Base-by-base conservation (phyloP, 441 rosid species). In the Pelargonium fulgidum region DNA sequence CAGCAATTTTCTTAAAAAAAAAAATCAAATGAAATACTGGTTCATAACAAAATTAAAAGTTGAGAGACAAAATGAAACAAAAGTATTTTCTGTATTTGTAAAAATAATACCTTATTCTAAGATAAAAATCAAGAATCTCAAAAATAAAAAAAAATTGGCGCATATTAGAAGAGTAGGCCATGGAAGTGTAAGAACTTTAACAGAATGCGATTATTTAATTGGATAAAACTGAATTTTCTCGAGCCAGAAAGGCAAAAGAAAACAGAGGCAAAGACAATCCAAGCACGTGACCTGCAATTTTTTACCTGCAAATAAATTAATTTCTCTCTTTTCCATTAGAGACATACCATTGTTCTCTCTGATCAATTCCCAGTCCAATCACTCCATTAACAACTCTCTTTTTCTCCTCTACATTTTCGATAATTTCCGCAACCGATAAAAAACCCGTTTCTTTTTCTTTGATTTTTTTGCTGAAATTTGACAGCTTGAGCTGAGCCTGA, bases 251-350 rank as follows among this genome's bases (percentile, higher is more conserved):
- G 17, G 59, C 59, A 52, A 52, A 13, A 52, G 59, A 7, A n/a
- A 52, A 52, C 59, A 52, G 17, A n/a, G 59, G 20, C 59, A 52
- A 52, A 52, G 59, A 52, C 59, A 52, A 52, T n/a, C 59, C 59
- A 52, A 52, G 17, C 59, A 52, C 59, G 59, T 52, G 59, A 52
- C 59, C 59, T 52, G 59, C 58, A 8, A 14, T 14, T 14, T 52
- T 48, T 48, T 52, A 36, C 41, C 41, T 36, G 41, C 41, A 36
- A 36, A 36, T 36, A 5, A 36, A 36, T 36, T 2, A 36, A 13
- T 52, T 52, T 52, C 19, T 14, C 17, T 52, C 54, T 48, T 48
- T 36, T 36, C 41, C 41, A 36, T 36, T 36, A 36, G 41, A 36
- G 41, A 36, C 54, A 14, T 48, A 13, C 59, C 59, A 52, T 52